Evolutionary conservation across 768 basidiomycete genomes (phyloP), one percentile per base, ranked within the genome.

Genomic region (Boletus speciosus): DNA sequence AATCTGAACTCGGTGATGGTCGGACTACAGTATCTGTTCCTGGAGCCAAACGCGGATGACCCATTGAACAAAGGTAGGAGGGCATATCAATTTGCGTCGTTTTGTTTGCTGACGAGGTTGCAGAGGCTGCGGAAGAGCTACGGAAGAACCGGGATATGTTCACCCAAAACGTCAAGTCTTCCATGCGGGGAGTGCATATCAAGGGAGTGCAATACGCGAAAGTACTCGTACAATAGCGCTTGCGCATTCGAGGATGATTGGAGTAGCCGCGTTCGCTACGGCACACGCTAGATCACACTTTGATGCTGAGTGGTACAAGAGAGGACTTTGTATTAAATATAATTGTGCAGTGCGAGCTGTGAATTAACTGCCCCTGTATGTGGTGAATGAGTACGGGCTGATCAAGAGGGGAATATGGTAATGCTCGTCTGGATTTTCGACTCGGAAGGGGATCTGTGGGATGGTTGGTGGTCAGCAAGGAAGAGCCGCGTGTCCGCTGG

Each of bases 1-100:
- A 98, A 98, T 72, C 79, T 99, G 49, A 98, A 94, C 70, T 92
- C 95, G 31, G 93, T 99, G 59, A 96, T 98, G 93, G 92, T 98
- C 55, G 97, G 97, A 35, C 73, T 99, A 52, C 97, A 99, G 71
- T 99, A 98, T 67, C 82, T 99, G 49, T 99, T 99, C 81, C 78
- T 99, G 53, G 97, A 99, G 72, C 97, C 97, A 14, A 99, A 99
- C 64, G 90, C 97, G 37, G 96, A 98, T 63, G 97, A 99, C 73
- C 97, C 97, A 15, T 69, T 99, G 66, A 99, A 99, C 79, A 99
- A 98, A 75, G 96, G 96, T 92, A 57, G 43, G 84, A 61, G n/a
- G n/a, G 46, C 52, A 21, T 19, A 6, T 11, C 21, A 11, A 3
- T 32, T 15, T 43, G 25, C 16, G 46, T 47, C 12, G 3, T 14